Evolutionary conservation across 2,329 filamentous ascomycete species (phyloP).

Genomic region (Tolypocladium tropicale): DNA sequence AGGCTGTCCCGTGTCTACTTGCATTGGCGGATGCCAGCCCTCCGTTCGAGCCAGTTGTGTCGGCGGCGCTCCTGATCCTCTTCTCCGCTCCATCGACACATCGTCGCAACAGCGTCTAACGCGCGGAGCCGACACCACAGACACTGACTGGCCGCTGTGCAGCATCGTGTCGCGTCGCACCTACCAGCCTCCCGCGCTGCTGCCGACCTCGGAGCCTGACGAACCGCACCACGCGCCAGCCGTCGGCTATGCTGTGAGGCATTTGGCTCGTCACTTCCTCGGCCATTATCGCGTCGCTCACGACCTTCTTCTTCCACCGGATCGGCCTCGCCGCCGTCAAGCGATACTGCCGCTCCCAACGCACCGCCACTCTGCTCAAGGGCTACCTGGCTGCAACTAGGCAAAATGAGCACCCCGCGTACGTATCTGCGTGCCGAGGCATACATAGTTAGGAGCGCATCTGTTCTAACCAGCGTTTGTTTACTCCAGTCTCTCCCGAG

Average conservation of each 20-base stretch:
- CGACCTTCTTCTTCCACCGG: background rate
- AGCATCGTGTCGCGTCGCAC: background rate
- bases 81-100: background rate
- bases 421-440: background rate
- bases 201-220: constrained; percentile 1
- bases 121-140: background rate
- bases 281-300: background rate
- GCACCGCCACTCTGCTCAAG: background rate
- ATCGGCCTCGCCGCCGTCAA: background rate
- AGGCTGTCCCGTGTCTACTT: background rate
- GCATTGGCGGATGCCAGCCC: constrained; percentile 1
- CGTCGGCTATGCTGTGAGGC: constrained; percentile 6
- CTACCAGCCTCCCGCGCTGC: background rate
- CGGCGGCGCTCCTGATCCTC: background rate
- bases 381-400: background rate
- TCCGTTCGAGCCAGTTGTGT: background rate
- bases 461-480: background rate
- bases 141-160: background rate
- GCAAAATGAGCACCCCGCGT: constrained; percentile 5
- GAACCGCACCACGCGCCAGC: background rate
- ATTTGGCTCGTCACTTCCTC: background rate
- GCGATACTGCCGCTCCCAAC: background rate
- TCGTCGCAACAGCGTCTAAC: background rate
- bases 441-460: too few relatives aligned
- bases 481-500: constrained; percentile 33